Evolutionary conservation across 1,284 basidiomycete genomes (phyloP).

Genomic region (Cutaneotrichosporon curvatum): DNA sequence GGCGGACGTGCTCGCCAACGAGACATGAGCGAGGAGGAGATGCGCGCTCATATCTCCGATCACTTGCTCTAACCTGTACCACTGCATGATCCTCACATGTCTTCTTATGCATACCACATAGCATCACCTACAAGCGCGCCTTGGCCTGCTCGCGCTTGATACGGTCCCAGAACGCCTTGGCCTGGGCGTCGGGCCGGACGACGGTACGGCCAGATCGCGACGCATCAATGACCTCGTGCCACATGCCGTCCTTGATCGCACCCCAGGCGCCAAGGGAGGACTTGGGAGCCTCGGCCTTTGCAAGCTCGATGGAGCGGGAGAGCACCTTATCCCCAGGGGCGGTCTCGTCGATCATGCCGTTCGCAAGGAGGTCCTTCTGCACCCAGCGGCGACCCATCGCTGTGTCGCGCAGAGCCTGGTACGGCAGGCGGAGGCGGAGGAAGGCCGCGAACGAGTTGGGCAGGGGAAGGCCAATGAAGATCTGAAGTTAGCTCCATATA

Average conservation of each 20-base stretch:
- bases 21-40: constrained; percentile 23
- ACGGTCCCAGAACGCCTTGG: constrained; percentile 29
- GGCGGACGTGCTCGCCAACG: constrained; percentile 9
- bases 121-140: constrained; percentile 15
- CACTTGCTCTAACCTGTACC: constrained; percentile 20
- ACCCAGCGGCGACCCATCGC: constrained; percentile 75
- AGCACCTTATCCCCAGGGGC: constrained; percentile 56
- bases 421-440: constrained; percentile 60
- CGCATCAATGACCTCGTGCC: constrained; percentile 44
- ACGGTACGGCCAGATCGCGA: constrained; percentile 32
- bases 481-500: constrained; percentile 48
- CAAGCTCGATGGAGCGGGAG: constrained; percentile 46
- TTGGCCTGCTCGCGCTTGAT: constrained; percentile 24
- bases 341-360: constrained; percentile 66
- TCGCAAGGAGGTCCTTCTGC: constrained; percentile 61
- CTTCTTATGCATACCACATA: neutral
- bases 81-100: neutral
- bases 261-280: constrained; percentile 1
- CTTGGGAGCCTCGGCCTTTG: constrained; percentile 40
- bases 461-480: constrained; percentile 73
- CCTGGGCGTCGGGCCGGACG: constrained; percentile 17
- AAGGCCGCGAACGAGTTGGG: constrained; percentile 65
- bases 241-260: constrained; percentile 46
- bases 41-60: constrained; percentile 30
- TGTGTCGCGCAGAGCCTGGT: constrained; percentile 63